phyloP scores from a whole-genome alignment of 345 rosid genomes.

The Corchorus olitorius region DNA sequence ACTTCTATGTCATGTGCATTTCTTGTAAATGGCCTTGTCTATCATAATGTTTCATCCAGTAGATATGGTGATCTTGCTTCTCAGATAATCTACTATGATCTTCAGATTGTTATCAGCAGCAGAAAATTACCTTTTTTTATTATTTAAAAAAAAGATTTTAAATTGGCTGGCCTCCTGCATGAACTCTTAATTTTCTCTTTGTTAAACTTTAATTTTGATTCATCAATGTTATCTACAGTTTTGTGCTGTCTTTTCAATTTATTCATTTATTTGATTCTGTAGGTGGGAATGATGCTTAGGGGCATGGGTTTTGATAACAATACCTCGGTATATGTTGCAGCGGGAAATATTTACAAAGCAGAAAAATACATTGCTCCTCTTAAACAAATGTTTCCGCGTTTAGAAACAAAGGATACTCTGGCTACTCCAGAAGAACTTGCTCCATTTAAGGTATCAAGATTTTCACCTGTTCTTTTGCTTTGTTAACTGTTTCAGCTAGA shows the following conservation, averaged over 20 bases:
- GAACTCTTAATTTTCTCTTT: background rate
- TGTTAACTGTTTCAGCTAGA: background rate
- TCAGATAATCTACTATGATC: background rate
- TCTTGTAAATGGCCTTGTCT: background rate
- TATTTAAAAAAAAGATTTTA: too few relatives aligned
- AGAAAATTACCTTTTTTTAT: background rate
- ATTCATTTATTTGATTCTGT: conserved; percentile 25
- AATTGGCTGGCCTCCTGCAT: background rate
- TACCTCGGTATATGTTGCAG: conserved; percentile 79
- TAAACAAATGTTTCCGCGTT: conserved; percentile 82
- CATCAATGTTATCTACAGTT: background rate
- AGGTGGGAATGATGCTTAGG: conserved; percentile 99
- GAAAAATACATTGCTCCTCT: conserved; percentile 92
- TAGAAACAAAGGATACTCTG: conserved; percentile 85
- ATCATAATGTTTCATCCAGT: background rate
- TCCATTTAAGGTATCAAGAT: conserved; percentile 67
- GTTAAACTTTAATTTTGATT: background rate
- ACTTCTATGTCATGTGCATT: too few relatives aligned
- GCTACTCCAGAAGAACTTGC: conserved; percentile 84
- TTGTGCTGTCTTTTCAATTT: background rate
- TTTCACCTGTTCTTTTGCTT: background rate
- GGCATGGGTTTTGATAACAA: conserved; percentile 93
- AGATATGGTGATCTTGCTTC: background rate
- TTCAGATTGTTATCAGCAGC: background rate
- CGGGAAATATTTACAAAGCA: conserved; percentile 91